A percentile compares a stretch with the other conserved stretches of the same genome.
These are phyloP conservation scores for Phytophthora foliorum DNA, from an alignment of 352 stramenopile genomes.

Conservation along the genomic window DNA sequence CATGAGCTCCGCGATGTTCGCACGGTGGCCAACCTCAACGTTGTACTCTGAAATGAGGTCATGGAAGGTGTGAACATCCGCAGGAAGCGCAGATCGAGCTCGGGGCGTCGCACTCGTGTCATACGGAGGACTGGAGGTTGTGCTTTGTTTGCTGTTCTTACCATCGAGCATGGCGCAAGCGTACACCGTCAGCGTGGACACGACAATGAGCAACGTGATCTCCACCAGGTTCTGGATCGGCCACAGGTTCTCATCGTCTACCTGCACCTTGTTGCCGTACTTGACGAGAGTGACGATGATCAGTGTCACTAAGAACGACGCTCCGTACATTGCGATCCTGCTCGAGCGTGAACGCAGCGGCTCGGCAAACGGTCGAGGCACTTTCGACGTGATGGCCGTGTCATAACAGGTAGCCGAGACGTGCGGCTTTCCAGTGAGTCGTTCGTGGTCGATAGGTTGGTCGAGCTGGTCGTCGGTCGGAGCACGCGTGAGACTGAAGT, in stretches of 20 bases:
- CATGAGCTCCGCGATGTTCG: slow-evolving; percentile 43
- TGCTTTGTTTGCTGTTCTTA: slow-evolving; percentile 5
- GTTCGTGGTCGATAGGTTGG: slow-evolving; percentile 34
- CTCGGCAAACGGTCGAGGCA: slow-evolving; percentile 37
- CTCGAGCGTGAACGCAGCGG: slow-evolving; percentile 32
- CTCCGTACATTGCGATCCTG: slow-evolving; percentile 33
- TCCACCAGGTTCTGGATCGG: slow-evolving; percentile 51
- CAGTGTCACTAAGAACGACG: slow-evolving; percentile 31
- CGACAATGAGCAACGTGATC: slow-evolving; percentile 19
- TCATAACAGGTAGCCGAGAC: slow-evolving; percentile 15
- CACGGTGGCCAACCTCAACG: slow-evolving; percentile 37
- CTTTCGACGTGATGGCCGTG: slow-evolving; percentile 10
- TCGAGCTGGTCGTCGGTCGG: slow-evolving; percentile 31
- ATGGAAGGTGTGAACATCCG: slow-evolving; percentile 26
- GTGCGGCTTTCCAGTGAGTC: slow-evolving; percentile 18
- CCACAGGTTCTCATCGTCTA: slow-evolving; percentile 28
- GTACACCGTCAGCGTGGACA: slow-evolving; percentile 19
- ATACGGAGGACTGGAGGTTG: background rate
- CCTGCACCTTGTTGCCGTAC: slow-evolving; percentile 39
- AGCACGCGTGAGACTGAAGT: slow-evolving; percentile 43
- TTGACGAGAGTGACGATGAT: slow-evolving; percentile 42
- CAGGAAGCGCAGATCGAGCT: slow-evolving; percentile 9
- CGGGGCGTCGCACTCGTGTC: slow-evolving; percentile 22
- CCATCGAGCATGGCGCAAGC: slow-evolving; percentile 12
- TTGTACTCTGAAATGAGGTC: slow-evolving; percentile 35